phyloP scores from a whole-genome alignment of 768 basidiomycete species.

The Candolleomyces efflorescens region DNA sequence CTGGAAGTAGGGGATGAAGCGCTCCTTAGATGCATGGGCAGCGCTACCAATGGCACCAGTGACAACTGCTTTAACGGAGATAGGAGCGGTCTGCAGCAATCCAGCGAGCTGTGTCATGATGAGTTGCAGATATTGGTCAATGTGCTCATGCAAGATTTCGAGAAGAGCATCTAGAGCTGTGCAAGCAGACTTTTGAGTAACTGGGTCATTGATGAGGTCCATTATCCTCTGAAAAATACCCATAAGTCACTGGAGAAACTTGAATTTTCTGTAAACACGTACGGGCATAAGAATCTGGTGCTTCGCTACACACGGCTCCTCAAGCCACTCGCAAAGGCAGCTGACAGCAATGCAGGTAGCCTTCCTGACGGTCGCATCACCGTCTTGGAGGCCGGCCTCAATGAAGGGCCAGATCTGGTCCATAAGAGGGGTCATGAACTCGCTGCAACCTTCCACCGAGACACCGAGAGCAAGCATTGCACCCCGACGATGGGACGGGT shows the following conservation, averaged over 20 bases:
- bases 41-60: constrained; percentile 98
- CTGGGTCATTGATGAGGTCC: constrained; percentile 80
- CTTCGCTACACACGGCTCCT: constrained; percentile 83
- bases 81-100: constrained; percentile 83
- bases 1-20: constrained; percentile 92
- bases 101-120: constrained; percentile 93
- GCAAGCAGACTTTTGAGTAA: constrained; percentile 91
- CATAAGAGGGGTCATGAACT: constrained; percentile 95
- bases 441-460: constrained; percentile 94
- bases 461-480: constrained; percentile 96
- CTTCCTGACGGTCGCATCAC: constrained; percentile 82
- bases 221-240: constrained; percentile 65
- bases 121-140: constrained; percentile 84
- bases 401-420: constrained; percentile 90
- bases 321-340: constrained; percentile 96
- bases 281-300: constrained; percentile 87
- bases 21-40: constrained; percentile 89
- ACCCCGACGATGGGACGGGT: constrained; percentile 79
- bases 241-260: constrained; percentile 2
- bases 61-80: constrained; percentile 87
- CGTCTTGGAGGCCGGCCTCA: constrained; percentile 81
- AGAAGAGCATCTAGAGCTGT: constrained; percentile 95
- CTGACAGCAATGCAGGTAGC: constrained; percentile 95
- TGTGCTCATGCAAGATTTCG: constrained; percentile 88
- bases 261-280: constrained; percentile 22